Evolutionary conservation across 495 filamentous ascomycete species (phyloP).

Genomic region (Beverwykella pulmonaria): DNA sequence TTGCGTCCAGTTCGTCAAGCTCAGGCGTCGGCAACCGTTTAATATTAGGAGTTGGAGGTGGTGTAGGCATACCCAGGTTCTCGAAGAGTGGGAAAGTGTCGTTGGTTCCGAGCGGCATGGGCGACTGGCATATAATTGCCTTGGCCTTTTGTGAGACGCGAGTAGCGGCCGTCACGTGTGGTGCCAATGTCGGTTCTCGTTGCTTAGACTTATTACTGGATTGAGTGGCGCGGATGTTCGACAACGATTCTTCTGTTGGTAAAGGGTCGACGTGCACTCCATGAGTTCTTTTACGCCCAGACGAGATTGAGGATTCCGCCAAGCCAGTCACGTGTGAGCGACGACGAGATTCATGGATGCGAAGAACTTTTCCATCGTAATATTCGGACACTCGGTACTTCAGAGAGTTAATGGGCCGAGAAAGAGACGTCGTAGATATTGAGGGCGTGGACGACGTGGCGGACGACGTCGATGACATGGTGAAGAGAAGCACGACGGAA

Average conservation of each 20-base stretch:
- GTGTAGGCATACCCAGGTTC: constrained; percentile 10
- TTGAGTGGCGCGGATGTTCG: background rate
- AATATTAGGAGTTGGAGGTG: constrained; percentile 37
- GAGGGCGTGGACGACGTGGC: constrained; percentile 1
- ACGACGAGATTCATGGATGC: constrained; percentile 33
- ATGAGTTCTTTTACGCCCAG: background rate
- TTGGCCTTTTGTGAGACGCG: background rate
- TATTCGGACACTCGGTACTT: constrained; percentile 25
- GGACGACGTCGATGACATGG: constrained; percentile 14
- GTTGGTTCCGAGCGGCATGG: background rate
- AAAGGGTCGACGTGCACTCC: background rate
- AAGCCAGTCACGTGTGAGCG: constrained; percentile 14
- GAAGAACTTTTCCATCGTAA: constrained; percentile 25
- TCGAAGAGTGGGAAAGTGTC: background rate
- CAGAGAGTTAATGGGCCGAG: background rate
- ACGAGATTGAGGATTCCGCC: background rate
- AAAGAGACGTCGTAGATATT: background rate
- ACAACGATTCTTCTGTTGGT: background rate
- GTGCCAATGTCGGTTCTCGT: background rate
- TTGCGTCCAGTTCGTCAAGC: constrained; percentile 25
- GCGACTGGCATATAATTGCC: background rate
- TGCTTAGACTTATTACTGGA: background rate
- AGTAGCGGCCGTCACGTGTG: background rate
- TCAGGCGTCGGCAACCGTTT: constrained; percentile 40
- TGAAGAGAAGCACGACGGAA: constrained; percentile 12